Percentiles rank a stretch among this genome's conserved stretches.
Evolutionary conservation across 176 grass and related monocot species (phyloP).

Genomic region (Aegilops longissima): DNA sequence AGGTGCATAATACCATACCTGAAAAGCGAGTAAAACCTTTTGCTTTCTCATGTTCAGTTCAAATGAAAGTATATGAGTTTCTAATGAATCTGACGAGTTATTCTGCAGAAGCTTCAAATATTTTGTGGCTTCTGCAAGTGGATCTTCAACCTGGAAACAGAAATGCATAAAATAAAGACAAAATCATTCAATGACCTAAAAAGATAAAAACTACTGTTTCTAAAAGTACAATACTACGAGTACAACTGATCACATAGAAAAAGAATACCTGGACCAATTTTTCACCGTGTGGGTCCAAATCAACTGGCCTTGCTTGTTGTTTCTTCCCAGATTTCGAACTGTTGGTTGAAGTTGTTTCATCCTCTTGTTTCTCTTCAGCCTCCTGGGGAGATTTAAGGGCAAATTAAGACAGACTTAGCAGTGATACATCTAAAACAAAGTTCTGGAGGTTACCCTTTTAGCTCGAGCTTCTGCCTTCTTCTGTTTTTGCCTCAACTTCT

Average conservation of each 20-base stretch:
- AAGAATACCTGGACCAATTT: conserved; percentile 84
- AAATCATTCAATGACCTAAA: background rate
- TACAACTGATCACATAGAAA: background rate
- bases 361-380: conserved; percentile 95
- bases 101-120: conserved; percentile 95
- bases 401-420: conserved; percentile 26
- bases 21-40: conserved; percentile 94
- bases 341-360: conserved; percentile 59
- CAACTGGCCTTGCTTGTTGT: conserved; percentile 72
- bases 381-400: conserved; percentile 53
- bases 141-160: conserved; percentile 78
- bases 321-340: conserved; percentile 86
- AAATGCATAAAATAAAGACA: conserved; percentile 8
- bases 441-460: conserved; percentile 70
- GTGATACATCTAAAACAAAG: conserved; percentile 13
- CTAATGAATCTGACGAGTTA: conserved; percentile 78
- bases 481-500: conserved; percentile 98
- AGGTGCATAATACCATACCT: conserved; percentile 52
- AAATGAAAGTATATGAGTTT: conserved; percentile 93
- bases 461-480: conserved; percentile 98
- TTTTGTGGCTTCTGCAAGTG: conserved; percentile 81
- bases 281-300: conserved; percentile 91
- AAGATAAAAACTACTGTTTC: background rate
- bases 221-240: background rate
- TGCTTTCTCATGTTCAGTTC: conserved; percentile 97